Evolutionary conservation across 176 grass and related monocot species (phyloP).

Genomic region (Oryza australiensis): DNA sequence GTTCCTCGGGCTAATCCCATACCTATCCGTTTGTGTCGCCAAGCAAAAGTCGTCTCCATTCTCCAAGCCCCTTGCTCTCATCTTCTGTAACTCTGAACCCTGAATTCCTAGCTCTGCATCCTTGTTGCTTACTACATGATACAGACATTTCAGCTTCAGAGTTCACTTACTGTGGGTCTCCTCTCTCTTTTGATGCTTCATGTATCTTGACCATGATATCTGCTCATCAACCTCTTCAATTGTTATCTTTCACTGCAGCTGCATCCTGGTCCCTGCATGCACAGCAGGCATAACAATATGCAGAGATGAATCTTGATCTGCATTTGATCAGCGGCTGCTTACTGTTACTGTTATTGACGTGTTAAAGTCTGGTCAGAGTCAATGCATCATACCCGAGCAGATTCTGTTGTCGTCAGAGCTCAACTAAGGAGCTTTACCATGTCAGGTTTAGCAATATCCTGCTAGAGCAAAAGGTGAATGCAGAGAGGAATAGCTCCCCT

Average conservation of each 20-base stretch:
- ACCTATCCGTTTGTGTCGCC: neutral
- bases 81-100: neutral
- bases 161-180: neutral
- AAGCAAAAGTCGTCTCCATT: neutral
- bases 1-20: constrained; percentile 13
- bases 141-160: neutral
- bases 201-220: too few relatives aligned
- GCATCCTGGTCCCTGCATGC: neutral
- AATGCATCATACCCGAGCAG: constrained; percentile 10
- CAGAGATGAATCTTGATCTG: neutral
- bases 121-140: neutral
- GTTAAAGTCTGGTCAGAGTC: constrained; percentile 24
- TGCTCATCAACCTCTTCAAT: neutral
- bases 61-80: neutral
- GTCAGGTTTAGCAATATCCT: constrained; percentile 23
- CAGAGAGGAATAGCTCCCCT: neutral
- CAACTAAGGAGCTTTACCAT: neutral
- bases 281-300: neutral
- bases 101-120: neutral
- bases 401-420: neutral
- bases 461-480: neutral
- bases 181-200: neutral
- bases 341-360: neutral
- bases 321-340: neutral
- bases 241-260: neutral